Evolutionary conservation across 78 protist species (phyloP), one percentile per base, ranked within the genome.

Genomic region (Dictyostelium brefeldianum): DNA sequence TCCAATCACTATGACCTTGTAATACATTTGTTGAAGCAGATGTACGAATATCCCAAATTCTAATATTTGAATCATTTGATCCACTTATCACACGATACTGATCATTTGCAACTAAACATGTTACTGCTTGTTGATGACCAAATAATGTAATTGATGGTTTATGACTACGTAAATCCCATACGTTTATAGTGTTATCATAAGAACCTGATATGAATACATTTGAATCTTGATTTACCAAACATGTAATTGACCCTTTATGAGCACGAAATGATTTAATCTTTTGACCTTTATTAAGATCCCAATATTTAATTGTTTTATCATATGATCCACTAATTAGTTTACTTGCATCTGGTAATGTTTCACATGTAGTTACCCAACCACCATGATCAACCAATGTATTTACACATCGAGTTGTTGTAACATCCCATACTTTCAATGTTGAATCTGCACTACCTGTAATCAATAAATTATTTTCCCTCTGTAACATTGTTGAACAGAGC

Each of bases 11-110:
- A 50, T 92, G 96, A 48, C 90, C 96, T 18, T 75, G 64, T 14
- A 92, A n/a, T 12, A 81, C 79, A 27, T 77, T 82, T 41, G 54
- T 50, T 31, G 81, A 25, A 4, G 70, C 69, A 56, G 48, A 25
- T 11, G 96, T 73, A 50, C 96, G 83, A 6, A 92, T 53, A 74
- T 92, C 96, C 96, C 96, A 92, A 18, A 92, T 62, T 17, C 96
- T 41, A 17, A 92, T 74, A 59, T 80, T 92, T 8, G 91, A 59
- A 47, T 92, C 96, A 29, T 90, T 62, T 9, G 79, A 54, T 20
- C 96, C 96, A 18, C 89, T 64, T 20, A 82, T 57, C 0, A 92
- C 81, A 31, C 77, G 70, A 47, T 92, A 79, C 12, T 70, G 92
- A 73, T 92, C 90, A 74, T 77, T 56, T 7, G 74, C 80, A 9